These are phyloP conservation scores for Paramicrosporidium saccamoebae DNA, from an alignment of 371 early-diverging fungal genomes.

Conservation along the genomic window DNA sequence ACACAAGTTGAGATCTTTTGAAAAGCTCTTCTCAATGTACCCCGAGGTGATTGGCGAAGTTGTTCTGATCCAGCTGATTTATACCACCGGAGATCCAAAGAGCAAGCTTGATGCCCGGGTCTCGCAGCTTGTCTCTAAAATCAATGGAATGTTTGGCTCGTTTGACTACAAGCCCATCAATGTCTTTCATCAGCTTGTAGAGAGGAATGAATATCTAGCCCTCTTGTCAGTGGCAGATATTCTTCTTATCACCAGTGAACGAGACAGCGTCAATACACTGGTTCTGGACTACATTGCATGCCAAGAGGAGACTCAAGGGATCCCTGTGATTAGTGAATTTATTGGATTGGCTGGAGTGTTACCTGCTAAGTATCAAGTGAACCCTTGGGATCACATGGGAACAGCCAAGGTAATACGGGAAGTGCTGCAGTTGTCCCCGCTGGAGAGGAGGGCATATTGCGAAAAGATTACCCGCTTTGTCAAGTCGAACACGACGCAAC, in stretches of 20 bases:
- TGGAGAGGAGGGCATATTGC: conserved; percentile 12
- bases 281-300: conserved; percentile 83
- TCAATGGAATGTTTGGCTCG: conserved; percentile 77
- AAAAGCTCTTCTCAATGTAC: conserved; percentile 29
- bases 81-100: conserved; percentile 14
- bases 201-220: conserved; percentile 57
- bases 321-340: conserved; percentile 66
- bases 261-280: conserved; percentile 91
- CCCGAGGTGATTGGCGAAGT: conserved; percentile 49
- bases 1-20: conserved; percentile 59
- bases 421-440: conserved; percentile 27
- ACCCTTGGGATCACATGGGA: conserved; percentile 59
- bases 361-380: conserved; percentile 45
- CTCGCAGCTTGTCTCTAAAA: conserved; percentile 51
- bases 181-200: conserved; percentile 58
- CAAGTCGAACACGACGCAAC: too few species aligned
- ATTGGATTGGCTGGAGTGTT: conserved; percentile 78
- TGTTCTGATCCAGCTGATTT: conserved; percentile 29
- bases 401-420: conserved; percentile 49
- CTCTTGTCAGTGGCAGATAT: conserved; percentile 62
- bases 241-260: conserved; percentile 56
- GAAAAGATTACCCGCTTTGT: conserved; percentile 4
- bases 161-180: conserved; percentile 78
- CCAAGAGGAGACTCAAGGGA: conserved; percentile 40
- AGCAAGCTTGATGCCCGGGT: conserved; percentile 32